Conservation (phyloP, 2,329 filamentous ascomycete genomes). For the Fusarium sp. region DNA sequence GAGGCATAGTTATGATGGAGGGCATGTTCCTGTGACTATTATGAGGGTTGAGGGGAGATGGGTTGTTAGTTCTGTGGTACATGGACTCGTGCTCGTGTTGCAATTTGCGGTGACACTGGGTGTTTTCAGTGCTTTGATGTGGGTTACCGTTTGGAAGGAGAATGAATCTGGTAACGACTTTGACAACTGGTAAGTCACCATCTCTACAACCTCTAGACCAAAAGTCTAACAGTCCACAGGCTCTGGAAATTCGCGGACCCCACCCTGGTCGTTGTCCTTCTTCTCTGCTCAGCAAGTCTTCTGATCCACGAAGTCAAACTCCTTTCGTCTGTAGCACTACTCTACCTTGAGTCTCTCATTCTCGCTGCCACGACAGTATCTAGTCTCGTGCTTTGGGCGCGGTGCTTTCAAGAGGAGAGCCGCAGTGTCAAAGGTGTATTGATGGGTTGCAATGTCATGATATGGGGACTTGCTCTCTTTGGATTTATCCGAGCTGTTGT, state of each 20-base stretch:
- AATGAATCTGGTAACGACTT: conserved; percentile 38
- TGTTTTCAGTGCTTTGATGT: conserved; percentile 45
- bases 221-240: conserved; percentile 30
- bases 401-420: conserved; percentile 40
- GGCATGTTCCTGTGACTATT: conserved; percentile 8
- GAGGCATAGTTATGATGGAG: conserved; percentile 1
- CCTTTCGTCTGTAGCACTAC: conserved; percentile 43
- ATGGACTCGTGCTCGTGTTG: conserved; percentile 44
- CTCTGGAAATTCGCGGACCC: conserved; percentile 45
- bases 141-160: conserved; percentile 44
- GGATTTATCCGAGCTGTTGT: conserved; percentile 47
- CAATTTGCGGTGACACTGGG: conserved; percentile 43
- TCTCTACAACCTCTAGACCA: rapidly evolving
- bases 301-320: conserved; percentile 44
- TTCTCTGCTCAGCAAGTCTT: conserved; percentile 42
- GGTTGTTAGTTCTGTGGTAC: conserved; percentile 39
- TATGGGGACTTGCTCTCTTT: conserved; percentile 46
- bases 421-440: conserved; percentile 42
- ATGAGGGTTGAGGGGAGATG: conserved; percentile 21
- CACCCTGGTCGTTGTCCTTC: conserved; percentile 25
- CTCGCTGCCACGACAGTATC: conserved; percentile 38
- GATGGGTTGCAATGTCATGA: conserved; percentile 44
- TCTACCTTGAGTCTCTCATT: conserved; percentile 47
- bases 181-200: conserved; percentile 40
- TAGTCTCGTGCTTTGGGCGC: conserved; percentile 37